phyloP scores from a whole-genome alignment of 2,329 filamentous ascomycete species.

The Aspergillus brasiliensis region DNA sequence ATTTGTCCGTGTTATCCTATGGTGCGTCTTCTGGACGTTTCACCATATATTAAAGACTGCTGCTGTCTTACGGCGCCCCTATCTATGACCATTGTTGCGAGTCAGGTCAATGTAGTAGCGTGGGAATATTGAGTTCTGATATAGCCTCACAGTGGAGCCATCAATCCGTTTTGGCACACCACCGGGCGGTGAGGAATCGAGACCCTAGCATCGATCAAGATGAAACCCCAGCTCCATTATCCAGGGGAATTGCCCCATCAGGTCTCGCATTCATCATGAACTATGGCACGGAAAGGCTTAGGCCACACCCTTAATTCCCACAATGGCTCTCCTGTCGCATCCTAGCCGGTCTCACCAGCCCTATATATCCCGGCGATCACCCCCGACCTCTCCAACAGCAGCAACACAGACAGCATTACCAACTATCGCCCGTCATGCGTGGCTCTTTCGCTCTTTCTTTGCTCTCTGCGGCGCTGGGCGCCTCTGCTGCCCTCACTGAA shows the following conservation, averaged over 20 bases:
- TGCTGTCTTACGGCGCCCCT: neutral
- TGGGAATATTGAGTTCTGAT: neutral
- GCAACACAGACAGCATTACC: constrained; percentile 2
- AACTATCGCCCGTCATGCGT: constrained; percentile 21
- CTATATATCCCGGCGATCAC: neutral
- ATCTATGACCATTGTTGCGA: too few species aligned
- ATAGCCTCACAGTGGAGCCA: neutral
- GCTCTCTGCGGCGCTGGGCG: constrained; percentile 29
- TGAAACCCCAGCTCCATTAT: neutral
- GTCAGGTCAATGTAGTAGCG: too few species aligned
- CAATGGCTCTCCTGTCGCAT: neutral
- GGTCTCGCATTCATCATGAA: neutral
- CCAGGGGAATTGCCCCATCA: neutral
- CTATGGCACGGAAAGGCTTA: neutral
- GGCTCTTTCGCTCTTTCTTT: constrained; percentile 26
- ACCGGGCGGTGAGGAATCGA: neutral
- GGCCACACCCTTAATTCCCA: neutral
- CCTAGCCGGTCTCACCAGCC: neutral
- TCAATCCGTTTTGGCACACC: neutral
- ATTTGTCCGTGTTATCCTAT: too few species aligned
- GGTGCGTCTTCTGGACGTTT: too few species aligned
- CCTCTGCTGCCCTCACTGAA: constrained; percentile 21
- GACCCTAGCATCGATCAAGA: neutral
- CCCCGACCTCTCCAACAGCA: neutral
- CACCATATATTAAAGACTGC: neutral